Conservation (phyloP, 192 early-diverging fungal species). For the Podila epigama region DNA sequence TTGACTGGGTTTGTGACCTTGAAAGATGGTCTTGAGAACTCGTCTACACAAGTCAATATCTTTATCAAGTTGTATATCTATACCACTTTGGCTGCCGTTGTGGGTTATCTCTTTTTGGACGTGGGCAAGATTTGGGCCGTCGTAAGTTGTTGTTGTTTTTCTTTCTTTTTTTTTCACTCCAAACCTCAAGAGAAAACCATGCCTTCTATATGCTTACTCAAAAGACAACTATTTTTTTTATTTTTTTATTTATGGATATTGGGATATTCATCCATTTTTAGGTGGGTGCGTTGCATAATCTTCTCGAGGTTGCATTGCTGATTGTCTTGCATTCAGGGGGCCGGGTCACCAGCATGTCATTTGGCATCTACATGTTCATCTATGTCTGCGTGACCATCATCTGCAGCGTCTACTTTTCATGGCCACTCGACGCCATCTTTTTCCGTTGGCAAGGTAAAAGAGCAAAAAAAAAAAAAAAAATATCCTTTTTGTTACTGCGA, state of each 20-base stretch:
- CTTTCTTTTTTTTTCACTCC: neutral
- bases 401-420: conserved; percentile 34
- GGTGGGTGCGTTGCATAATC: conserved; percentile 49
- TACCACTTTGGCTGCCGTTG: conserved; percentile 30
- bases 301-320: conserved; percentile 50
- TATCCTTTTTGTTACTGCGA: neutral
- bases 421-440: conserved; percentile 50
- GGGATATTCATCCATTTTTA: no score
- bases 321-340: conserved; percentile 46
- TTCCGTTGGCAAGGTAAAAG: conserved; percentile 51
- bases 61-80: conserved; percentile 38
- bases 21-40: conserved; percentile 18
- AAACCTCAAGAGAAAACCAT: neutral
- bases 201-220: neutral
- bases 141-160: neutral
- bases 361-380: conserved; percentile 42
- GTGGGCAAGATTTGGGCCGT: conserved; percentile 54
- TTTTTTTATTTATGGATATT: no score
- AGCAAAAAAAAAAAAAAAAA: neutral
- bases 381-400: conserved; percentile 28
- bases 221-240: neutral
- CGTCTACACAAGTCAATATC: conserved; percentile 38
- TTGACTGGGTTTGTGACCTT: conserved; percentile 37
- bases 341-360: conserved; percentile 32
- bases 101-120: conserved; percentile 43